phyloP scores from a whole-genome alignment of 1,139 yeast genomes.

The Pichia sp. region DNA sequence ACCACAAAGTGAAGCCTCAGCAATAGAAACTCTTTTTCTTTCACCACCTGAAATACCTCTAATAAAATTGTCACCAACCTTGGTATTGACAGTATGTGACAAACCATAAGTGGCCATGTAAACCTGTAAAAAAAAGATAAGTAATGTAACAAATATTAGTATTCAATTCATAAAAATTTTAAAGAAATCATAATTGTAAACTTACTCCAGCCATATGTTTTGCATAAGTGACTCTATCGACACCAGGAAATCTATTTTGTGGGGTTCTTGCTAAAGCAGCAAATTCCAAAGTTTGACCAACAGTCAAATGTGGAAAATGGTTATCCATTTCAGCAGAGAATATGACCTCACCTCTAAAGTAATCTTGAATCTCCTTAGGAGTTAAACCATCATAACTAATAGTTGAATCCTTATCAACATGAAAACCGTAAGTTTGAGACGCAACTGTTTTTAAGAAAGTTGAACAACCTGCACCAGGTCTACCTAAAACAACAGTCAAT shows the following conservation, averaged over 20 bases:
- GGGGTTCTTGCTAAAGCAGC: constrained; percentile 66
- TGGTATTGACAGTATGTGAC: constrained; percentile 42
- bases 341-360: constrained; percentile 63
- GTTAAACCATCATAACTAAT: constrained; percentile 46
- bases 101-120: constrained; percentile 74
- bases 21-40: constrained; percentile 42
- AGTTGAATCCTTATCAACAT: constrained; percentile 40
- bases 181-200: constrained; percentile 1
- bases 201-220: constrained; percentile 47
- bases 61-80: constrained; percentile 40
- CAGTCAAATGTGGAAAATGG: constrained; percentile 69
- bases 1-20: constrained; percentile 57
- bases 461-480: constrained; percentile 86
- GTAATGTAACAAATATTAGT: constrained; percentile 1
- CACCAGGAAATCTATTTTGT: constrained; percentile 52
- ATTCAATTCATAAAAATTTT: neutral
- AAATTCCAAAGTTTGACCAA: constrained; percentile 60
- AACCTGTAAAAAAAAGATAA: constrained; percentile 30
- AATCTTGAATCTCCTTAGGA: constrained; percentile 40
- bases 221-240: constrained; percentile 52
- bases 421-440: constrained; percentile 65
- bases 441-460: constrained; percentile 68
- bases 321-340: constrained; percentile 67
- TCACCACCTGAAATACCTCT: constrained; percentile 47
- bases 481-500: constrained; percentile 69